These are phyloP conservation scores for Phytophthora europaea DNA, from an alignment of 352 stramenopile species.

Conservation along the genomic window DNA sequence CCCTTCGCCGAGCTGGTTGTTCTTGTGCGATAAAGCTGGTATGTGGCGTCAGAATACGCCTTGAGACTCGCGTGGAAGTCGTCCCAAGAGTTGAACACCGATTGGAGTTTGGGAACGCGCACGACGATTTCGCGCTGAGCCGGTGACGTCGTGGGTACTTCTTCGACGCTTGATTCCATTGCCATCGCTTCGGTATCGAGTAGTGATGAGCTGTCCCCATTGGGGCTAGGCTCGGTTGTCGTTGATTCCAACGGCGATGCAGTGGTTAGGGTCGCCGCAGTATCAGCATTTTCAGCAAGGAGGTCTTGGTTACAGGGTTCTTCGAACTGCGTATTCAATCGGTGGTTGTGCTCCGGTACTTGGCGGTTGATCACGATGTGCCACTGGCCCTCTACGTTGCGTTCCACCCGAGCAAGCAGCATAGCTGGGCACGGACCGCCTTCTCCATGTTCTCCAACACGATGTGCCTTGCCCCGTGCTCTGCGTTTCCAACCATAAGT, in stretches of 20 bases:
- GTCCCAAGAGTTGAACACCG: slow-evolving; percentile 73
- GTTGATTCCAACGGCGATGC: slow-evolving; percentile 12
- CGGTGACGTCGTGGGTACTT: not conserved
- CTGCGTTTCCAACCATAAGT: slow-evolving; percentile 81
- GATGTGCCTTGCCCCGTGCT: slow-evolving; percentile 51
- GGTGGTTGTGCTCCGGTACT: slow-evolving; percentile 72
- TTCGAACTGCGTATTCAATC: slow-evolving; percentile 34
- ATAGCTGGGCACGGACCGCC: slow-evolving; percentile 66
- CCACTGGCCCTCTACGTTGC: slow-evolving; percentile 72
- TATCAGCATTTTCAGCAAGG: slow-evolving; percentile 11
- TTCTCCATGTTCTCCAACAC: slow-evolving; percentile 14
- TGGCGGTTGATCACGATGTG: slow-evolving; percentile 77
- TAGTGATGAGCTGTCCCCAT: slow-evolving; percentile 13
- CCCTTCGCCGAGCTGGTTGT: slow-evolving; percentile 78
- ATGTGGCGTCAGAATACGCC: slow-evolving; percentile 72
- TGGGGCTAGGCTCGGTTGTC: slow-evolving; percentile 2
- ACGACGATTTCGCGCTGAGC: slow-evolving; percentile 60
- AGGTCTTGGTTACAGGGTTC: slow-evolving; percentile 19
- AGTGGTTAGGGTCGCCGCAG: slow-evolving; percentile 1
- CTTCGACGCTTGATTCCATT: slow-evolving; percentile 13
- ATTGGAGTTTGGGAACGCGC: slow-evolving; percentile 63
- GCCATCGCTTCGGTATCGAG: slow-evolving; percentile 18
- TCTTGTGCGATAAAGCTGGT: slow-evolving; percentile 79
- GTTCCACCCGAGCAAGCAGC: slow-evolving; percentile 73
- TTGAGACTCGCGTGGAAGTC: slow-evolving; percentile 71